Base-by-base conservation (phyloP, 1,284 basidiomycete species). In the Cerioporus squamosus region DNA sequence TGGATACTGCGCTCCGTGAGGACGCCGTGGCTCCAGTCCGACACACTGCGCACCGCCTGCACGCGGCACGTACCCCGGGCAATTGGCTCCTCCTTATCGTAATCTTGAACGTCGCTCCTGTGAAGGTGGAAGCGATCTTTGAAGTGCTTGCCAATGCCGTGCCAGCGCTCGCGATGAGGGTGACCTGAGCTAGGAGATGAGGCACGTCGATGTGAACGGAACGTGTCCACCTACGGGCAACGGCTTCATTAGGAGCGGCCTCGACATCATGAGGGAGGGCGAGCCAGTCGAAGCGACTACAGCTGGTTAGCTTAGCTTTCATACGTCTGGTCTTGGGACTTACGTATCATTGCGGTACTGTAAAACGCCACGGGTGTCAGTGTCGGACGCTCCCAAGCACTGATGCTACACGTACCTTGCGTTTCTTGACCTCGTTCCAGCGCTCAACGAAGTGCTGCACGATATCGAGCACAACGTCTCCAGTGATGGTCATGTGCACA, bases 11-110 rank as follows among this genome's bases (percentile, higher is more conserved):
- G 82, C 72, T 96, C 94, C 1, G 85, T 88, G 63, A 95, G 78
- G 22, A 94, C 90, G 18, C 95, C 95, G 70, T 95, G 93, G 70
- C 90, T 93, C 94, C 94, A 97, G 74, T 97, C 95, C 3, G 82
- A 87, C 17, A 94, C 90, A 61, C 91, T 94, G 52, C 94, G 83
- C 31, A 93, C 79, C 18, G 84, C 91, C 74, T 95, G 93, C 17
- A 94, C 88, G 24, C 78, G 78, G 66, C 87, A 88, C 9, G 77
- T 79, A 1, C 81, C 80, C 17, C 81, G 75, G 10, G 77, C 75
- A 0, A 79, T 73, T 5, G 71, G 72, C 31, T 69, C 65, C 5
- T 69, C 53, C 22, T 67, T 62, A 44, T 76, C 77, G 23, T 72
- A 67, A 18, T 77, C 77, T 10, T 76, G 74, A 2, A 67, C 69